These are phyloP conservation scores for Hypsizygus marmoreus DNA, from an alignment of 768 basidiomycete genomes.

Conservation along the genomic window DNA sequence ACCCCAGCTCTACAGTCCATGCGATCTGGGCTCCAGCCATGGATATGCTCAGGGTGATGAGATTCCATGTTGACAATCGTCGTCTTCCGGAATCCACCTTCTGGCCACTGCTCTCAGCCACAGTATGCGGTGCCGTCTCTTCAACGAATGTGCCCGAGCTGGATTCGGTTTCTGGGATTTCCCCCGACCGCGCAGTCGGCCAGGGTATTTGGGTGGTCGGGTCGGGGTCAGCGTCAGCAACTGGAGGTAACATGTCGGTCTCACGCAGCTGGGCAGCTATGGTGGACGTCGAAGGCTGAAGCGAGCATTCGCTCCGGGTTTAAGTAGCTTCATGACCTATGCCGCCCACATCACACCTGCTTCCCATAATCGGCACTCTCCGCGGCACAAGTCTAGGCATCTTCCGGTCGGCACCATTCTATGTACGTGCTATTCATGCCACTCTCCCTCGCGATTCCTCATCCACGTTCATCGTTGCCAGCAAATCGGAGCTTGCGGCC, in stretches of 20 bases:
- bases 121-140: constrained; percentile 11
- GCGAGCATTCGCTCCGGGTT: constrained; percentile 18
- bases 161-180: constrained; percentile 17
- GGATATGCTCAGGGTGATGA: constrained; percentile 82
- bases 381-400: constrained; percentile 10
- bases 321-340: constrained; percentile 11
- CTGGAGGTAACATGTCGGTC: constrained; percentile 58
- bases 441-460: too few species aligned
- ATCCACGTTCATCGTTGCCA: too few species aligned
- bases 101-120: constrained; percentile 17
- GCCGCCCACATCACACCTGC: constrained; percentile 7
- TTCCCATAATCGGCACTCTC: constrained; percentile 25
- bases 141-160: too few species aligned
- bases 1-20: constrained; percentile 97
- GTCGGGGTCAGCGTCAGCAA: constrained; percentile 63
- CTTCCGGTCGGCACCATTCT: too few species aligned
- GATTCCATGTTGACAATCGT: constrained; percentile 61
- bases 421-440: too few species aligned
- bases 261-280: constrained; percentile 12
- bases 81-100: constrained; percentile 34
- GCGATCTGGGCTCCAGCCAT: constrained; percentile 95
- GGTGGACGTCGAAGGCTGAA: constrained; percentile 19
- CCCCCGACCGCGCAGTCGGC: constrained; percentile 50
- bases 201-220: constrained; percentile 81
- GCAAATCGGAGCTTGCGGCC: too few species aligned